phyloP scores from a whole-genome alignment of 345 rosid species.

The Combretum micranthum region DNA sequence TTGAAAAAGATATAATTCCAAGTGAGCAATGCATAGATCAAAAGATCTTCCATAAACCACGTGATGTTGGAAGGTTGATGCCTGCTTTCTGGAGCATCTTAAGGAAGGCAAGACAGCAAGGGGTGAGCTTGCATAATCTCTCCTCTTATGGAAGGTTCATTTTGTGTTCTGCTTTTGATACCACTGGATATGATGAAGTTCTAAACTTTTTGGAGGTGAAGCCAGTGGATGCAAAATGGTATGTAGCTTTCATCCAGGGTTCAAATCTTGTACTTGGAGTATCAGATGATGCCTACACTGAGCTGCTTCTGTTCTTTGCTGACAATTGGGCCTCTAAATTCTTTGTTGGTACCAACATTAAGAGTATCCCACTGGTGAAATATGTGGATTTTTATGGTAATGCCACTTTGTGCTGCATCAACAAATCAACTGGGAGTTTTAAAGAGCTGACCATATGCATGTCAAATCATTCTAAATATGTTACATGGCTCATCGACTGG shows the following conservation, averaged over 20 bases:
- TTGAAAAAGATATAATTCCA: slow-evolving; percentile 41
- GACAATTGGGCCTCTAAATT: slow-evolving; percentile 44
- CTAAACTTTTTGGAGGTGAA: slow-evolving; percentile 46
- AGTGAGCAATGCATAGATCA: slow-evolving; percentile 43
- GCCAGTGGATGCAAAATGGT: slow-evolving; percentile 43
- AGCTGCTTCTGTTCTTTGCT: slow-evolving; percentile 44
- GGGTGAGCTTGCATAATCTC: slow-evolving; percentile 46
- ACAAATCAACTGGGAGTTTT: slow-evolving; percentile 2
- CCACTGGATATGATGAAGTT: slow-evolving; percentile 18
- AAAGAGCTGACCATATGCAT: slow-evolving; percentile 13
- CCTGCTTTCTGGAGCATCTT: slow-evolving; percentile 54
- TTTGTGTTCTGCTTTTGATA: slow-evolving; percentile 43
- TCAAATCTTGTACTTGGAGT: slow-evolving; percentile 43
- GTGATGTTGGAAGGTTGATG: slow-evolving; percentile 45
- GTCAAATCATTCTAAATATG: background rate
- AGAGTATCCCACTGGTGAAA: slow-evolving; percentile 41
- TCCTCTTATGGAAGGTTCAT: slow-evolving; percentile 50
- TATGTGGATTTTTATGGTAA: slow-evolving; percentile 29
- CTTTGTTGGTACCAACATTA: slow-evolving; percentile 15
- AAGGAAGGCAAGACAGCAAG: slow-evolving; percentile 36
- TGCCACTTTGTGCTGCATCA: slow-evolving; percentile 27
- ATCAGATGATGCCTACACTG: slow-evolving; percentile 37
- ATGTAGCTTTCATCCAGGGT: slow-evolving; percentile 48
- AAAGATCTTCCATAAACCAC: slow-evolving; percentile 54
- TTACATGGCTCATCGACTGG: slow-evolving; percentile 53